These are phyloP conservation scores for Mycena venus DNA, from an alignment of 768 basidiomycete species.

Conservation along the genomic window DNA sequence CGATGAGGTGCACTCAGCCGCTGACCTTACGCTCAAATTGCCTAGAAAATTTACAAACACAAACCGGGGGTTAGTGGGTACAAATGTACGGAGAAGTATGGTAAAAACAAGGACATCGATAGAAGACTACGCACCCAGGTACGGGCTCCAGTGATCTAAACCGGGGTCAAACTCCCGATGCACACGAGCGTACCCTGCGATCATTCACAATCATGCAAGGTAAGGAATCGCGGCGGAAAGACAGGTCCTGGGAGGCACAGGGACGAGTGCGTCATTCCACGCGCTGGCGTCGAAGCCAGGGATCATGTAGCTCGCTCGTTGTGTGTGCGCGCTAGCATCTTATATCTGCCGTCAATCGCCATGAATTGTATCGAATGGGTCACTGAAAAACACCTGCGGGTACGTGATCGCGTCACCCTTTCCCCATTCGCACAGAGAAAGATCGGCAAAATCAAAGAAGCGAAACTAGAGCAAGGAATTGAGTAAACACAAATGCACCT, in stretches of 20 bases:
- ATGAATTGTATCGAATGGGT: too few species aligned
- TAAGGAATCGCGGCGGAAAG: too few species aligned
- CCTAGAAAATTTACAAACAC: slow-evolving; percentile 41
- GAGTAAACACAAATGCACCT: slow-evolving; percentile 16
- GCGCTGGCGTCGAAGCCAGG: slow-evolving; percentile 36
- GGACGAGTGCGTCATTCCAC: slow-evolving; percentile 38
- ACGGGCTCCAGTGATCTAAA: slow-evolving; percentile 41
- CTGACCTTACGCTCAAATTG: slow-evolving; percentile 43
- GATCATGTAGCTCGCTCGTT: slow-evolving; percentile 40
- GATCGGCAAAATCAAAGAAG: background rate
- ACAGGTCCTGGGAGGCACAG: slow-evolving; percentile 31
- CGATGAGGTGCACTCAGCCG: slow-evolving; percentile 44
- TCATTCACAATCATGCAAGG: too few species aligned
- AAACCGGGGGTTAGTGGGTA: too few species aligned
- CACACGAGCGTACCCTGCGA: slow-evolving; percentile 36
- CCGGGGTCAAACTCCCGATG: slow-evolving; percentile 36
- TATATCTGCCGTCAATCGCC: too few species aligned
- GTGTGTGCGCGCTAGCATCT: background rate
- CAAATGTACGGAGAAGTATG: too few species aligned
- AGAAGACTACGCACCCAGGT: slow-evolving; percentile 34
- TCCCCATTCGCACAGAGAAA: too few species aligned
- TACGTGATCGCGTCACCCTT: too few species aligned
- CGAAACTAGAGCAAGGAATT: background rate
- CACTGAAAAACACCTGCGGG: too few species aligned
- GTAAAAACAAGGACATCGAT: too few species aligned